Evolutionary conservation across 129 eudicot species (phyloP).

Genomic region (Artemisia argyi): DNA sequence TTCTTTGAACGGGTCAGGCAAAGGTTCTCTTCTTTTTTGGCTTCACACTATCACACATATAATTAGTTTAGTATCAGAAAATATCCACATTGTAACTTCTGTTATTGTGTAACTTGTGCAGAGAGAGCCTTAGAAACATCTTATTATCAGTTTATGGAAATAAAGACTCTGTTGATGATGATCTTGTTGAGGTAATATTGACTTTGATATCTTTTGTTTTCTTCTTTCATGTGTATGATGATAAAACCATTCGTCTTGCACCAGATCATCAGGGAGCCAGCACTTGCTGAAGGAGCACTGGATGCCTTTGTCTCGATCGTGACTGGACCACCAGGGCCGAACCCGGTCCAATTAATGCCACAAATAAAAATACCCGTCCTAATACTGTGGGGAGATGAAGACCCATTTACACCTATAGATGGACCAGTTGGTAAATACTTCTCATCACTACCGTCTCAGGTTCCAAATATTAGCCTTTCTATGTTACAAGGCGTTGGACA

Average conservation of each 20-base stretch:
- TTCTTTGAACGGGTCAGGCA: constrained; percentile 70
- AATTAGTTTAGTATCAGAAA: background rate
- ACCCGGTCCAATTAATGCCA: constrained; percentile 81
- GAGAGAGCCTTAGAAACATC: constrained; percentile 75
- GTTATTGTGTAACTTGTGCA: constrained; percentile 33
- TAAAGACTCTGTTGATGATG: constrained; percentile 84
- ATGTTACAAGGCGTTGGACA: constrained; percentile 84
- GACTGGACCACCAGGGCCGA: constrained; percentile 98
- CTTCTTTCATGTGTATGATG: background rate
- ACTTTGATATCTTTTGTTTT: background rate
- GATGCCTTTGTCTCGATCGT: constrained; percentile 95
- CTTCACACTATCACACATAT: background rate
- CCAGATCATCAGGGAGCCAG: constrained; percentile 86
- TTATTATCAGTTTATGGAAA: constrained; percentile 75
- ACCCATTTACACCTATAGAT: constrained; percentile 88
- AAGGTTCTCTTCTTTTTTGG: constrained; percentile 38
- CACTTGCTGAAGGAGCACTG: constrained; percentile 86
- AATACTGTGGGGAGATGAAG: constrained; percentile 86
- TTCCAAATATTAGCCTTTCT: constrained; percentile 48
- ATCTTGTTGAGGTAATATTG: constrained; percentile 63
- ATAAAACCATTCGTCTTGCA: background rate
- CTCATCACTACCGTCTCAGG: constrained; percentile 50
- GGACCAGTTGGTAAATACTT: constrained; percentile 97
- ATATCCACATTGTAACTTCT: constrained; percentile 4
- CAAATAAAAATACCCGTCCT: constrained; percentile 59